Conservation (phyloP, 495 filamentous ascomycete species). For the Penicillium macrosclerotiorum region DNA sequence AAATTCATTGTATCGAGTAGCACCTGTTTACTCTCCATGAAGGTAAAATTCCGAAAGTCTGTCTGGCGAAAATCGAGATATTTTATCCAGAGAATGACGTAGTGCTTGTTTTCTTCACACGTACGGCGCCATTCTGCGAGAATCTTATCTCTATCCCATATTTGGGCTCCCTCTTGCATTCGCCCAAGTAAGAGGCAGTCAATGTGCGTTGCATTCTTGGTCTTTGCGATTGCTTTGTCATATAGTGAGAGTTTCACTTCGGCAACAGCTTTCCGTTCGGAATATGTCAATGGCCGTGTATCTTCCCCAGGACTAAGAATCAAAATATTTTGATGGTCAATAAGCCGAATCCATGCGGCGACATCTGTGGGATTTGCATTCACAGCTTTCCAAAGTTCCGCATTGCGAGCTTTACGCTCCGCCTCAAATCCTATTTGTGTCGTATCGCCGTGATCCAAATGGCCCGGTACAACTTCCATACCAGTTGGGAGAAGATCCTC, state of each 20-base stretch:
- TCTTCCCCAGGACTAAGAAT: slow-evolving; percentile 42
- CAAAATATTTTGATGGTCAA: slow-evolving; percentile 69
- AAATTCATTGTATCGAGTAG: slow-evolving; percentile 59
- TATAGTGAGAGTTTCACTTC: slow-evolving; percentile 81
- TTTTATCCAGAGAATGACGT: slow-evolving; percentile 65
- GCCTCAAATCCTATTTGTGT: slow-evolving; percentile 29
- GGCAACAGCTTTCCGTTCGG: slow-evolving; percentile 65
- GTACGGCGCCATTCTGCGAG: slow-evolving; percentile 63
- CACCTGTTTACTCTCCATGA: slow-evolving; percentile 56
- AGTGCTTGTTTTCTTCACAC: slow-evolving; percentile 55
- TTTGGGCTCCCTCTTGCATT: slow-evolving; percentile 65
- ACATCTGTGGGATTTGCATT: slow-evolving; percentile 64
- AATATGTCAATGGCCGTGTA: slow-evolving; percentile 47
- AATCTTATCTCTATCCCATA: slow-evolving; percentile 69
- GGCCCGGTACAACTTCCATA: slow-evolving; percentile 53
- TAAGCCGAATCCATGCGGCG: slow-evolving; percentile 70
- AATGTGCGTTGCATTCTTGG: slow-evolving; percentile 34
- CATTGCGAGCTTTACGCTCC: slow-evolving; percentile 48
- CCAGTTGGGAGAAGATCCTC: slow-evolving; percentile 47
- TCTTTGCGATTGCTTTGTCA: slow-evolving; percentile 67
- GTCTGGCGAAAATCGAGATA: slow-evolving; percentile 77
- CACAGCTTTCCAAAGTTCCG: slow-evolving; percentile 57
- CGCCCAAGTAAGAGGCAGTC: slow-evolving; percentile 63
- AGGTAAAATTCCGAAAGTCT: slow-evolving; percentile 64
- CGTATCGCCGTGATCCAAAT: slow-evolving; percentile 36